These are phyloP conservation scores for Colletotrichum sp. DNA, from an alignment of 2,329 filamentous ascomycete species.

Conservation along the genomic window DNA sequence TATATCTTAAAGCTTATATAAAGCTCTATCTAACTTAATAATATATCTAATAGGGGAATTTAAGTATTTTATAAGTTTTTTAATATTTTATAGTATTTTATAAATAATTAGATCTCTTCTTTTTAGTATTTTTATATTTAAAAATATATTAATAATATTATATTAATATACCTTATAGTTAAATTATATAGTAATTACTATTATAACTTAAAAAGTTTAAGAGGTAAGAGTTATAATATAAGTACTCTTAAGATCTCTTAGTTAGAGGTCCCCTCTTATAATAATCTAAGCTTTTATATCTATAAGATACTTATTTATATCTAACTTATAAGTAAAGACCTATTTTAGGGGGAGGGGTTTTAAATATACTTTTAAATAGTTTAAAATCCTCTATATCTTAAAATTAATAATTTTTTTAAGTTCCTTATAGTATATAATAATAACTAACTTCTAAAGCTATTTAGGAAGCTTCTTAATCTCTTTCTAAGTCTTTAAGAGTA, in stretches of 20 bases:
- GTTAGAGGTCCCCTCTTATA: background rate
- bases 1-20: background rate
- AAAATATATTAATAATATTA: background rate
- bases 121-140: background rate
- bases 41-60: background rate
- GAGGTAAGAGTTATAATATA: background rate
- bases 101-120: background rate
- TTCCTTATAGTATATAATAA: background rate
- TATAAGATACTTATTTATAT: background rate
- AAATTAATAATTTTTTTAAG: background rate
- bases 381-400: background rate
- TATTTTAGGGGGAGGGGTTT: background rate
- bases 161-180: background rate
- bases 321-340: background rate
- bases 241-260: background rate
- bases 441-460: background rate
- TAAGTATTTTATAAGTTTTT: background rate
- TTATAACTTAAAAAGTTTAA: background rate
- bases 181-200: background rate
- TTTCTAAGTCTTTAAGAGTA: background rate
- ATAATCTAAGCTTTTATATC: background rate
- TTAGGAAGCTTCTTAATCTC: background rate
- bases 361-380: background rate
- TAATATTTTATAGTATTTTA: background rate
- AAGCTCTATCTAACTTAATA: background rate